Evolutionary conservation across 306 rosid species (phyloP).

Genomic region (Arachis stenosperma): DNA sequence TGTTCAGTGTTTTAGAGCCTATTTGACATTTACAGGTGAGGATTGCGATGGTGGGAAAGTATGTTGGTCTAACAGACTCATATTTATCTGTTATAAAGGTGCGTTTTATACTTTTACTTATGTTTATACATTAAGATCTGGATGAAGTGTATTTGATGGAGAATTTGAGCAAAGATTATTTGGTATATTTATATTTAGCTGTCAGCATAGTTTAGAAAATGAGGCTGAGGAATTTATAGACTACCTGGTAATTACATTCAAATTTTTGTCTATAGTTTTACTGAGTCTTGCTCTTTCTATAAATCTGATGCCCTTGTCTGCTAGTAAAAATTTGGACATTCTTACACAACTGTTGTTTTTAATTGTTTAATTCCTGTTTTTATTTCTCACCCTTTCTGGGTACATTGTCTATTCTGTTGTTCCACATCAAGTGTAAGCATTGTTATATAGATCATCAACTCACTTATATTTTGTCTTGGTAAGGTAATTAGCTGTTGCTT

Average conservation of each 20-base stretch:
- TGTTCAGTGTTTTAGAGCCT: slow-evolving; percentile 29
- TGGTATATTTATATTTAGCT: slow-evolving; percentile 16
- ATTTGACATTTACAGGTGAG: slow-evolving; percentile 66
- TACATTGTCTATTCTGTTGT: not conserved
- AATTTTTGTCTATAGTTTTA: slow-evolving; percentile 2
- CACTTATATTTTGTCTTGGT: slow-evolving; percentile 28
- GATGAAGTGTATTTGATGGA: not conserved
- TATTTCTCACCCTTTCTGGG: slow-evolving; percentile 3
- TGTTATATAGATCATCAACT: slow-evolving; percentile 5
- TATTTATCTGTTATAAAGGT: slow-evolving; percentile 98
- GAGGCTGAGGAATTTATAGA: slow-evolving; percentile 12
- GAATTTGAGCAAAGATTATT: not conserved
- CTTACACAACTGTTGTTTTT: slow-evolving; percentile 7
- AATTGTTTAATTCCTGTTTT: slow-evolving; percentile 27
- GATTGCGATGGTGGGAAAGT: slow-evolving; percentile 98
- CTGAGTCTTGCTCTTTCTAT: slow-evolving; percentile 12
- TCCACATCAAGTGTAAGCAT: not conserved
- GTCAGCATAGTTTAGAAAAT: slow-evolving; percentile 25
- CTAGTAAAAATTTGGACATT: slow-evolving; percentile 17
- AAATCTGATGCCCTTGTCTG: slow-evolving; percentile 21
- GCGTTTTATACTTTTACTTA: slow-evolving; percentile 33
- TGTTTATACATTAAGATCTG: slow-evolving; percentile 28
- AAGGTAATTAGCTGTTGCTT: slow-evolving; percentile 17
- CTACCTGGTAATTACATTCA: slow-evolving; percentile 10
- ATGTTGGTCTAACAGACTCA: slow-evolving; percentile 95